phyloP scores from a whole-genome alignment of 768 basidiomycete species.

The Tubosaeta sp. region DNA sequence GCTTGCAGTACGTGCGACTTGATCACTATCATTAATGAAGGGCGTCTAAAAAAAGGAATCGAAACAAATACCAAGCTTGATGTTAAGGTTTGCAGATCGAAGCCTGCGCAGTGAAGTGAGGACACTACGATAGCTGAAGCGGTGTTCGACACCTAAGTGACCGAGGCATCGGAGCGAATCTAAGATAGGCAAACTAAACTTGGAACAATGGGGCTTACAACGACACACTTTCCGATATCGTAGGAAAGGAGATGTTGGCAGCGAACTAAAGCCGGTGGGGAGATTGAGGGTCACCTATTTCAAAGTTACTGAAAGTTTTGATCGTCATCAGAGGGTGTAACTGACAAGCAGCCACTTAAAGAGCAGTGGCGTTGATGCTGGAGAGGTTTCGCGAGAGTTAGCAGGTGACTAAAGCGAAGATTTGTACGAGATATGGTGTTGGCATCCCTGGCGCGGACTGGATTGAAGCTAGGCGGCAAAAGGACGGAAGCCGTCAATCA shows the following conservation, averaged over 20 bases:
- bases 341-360: conserved; percentile 11
- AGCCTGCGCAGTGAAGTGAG: neutral
- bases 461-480: conserved; percentile 7
- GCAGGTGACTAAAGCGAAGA: conserved; percentile 1
- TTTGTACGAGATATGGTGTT: neutral
- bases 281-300: neutral
- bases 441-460: neutral
- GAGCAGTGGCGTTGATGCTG: neutral
- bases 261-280: neutral
- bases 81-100: neutral
- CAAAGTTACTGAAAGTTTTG: neutral
- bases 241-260: neutral
- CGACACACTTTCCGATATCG: neutral
- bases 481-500: conserved; percentile 16
- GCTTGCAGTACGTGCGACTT: neutral
- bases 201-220: neutral
- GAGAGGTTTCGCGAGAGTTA: neutral
- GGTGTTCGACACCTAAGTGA: neutral
- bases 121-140: neutral
- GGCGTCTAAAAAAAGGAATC: neutral
- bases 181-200: neutral
- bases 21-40: conserved; percentile 4
- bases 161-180: neutral
- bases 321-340: neutral
- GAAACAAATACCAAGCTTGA: conserved; percentile 4